These are phyloP conservation scores for Eucalyptus victrix DNA, from an alignment of 345 rosid genomes.

Conservation along the genomic window DNA sequence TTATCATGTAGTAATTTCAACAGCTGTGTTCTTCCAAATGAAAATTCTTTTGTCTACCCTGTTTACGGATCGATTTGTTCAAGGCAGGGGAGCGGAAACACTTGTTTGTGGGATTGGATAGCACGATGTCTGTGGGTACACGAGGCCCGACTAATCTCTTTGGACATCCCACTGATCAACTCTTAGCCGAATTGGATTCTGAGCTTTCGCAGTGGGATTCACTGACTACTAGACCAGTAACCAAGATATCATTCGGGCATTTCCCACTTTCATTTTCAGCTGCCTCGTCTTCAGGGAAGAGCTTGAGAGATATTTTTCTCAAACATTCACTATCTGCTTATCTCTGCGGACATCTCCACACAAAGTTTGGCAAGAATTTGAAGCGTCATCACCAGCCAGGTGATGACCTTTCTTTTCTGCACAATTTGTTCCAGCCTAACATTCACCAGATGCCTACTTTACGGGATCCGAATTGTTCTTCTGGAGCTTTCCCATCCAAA, in stretches of 20 bases:
- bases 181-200: constrained; percentile 44
- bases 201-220: constrained; percentile 75
- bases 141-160: constrained; percentile 96
- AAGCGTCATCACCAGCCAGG: constrained; percentile 61
- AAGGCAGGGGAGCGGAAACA: constrained; percentile 46
- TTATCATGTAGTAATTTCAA: background rate
- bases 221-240: constrained; percentile 36
- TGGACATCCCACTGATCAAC: constrained; percentile 85
- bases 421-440: constrained; percentile 59
- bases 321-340: constrained; percentile 82
- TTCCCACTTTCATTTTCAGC: constrained; percentile 87
- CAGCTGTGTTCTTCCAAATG: background rate
- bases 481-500: constrained; percentile 26
- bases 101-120: constrained; percentile 86
- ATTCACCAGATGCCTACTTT: constrained; percentile 33
- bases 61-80: background rate
- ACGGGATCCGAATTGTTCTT: constrained; percentile 42
- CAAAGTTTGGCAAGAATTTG: constrained; percentile 76
- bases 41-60: background rate
- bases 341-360: constrained; percentile 87
- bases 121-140: constrained; percentile 60
- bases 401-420: constrained; percentile 12
- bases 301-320: constrained; percentile 68
- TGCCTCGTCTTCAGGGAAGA: constrained; percentile 38
- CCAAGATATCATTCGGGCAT: constrained; percentile 88